Evolutionary conservation across 1,284 basidiomycete genomes (phyloP).

Genomic region (Rhizoctonia solani): DNA sequence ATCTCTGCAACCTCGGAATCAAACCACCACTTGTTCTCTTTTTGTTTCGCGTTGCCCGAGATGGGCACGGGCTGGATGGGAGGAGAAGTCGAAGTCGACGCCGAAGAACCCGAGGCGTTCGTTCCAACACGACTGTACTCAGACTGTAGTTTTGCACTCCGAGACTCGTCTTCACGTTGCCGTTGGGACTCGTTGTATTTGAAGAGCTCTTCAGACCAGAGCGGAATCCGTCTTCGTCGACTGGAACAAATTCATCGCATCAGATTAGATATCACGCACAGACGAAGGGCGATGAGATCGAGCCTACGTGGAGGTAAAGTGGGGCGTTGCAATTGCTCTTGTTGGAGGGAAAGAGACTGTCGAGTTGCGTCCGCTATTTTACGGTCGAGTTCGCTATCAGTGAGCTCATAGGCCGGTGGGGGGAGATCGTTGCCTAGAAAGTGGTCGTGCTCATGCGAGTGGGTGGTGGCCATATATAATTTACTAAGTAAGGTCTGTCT

Average conservation of each 20-base stretch:
- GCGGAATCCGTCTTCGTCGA: slow-evolving; percentile 33
- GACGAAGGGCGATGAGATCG: background rate
- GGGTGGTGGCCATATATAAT: background rate
- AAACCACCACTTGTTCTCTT: slow-evolving; percentile 16
- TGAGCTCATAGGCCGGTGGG: slow-evolving; percentile 38
- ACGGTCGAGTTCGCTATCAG: slow-evolving; percentile 34
- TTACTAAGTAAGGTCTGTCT: too few relatives aligned
- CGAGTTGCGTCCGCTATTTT: slow-evolving; percentile 36
- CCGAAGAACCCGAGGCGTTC: background rate
- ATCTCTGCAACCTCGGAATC: background rate
- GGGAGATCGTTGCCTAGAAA: slow-evolving; percentile 20
- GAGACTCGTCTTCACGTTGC: background rate
- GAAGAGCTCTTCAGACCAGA: slow-evolving; percentile 34
- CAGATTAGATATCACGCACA: too few relatives aligned
- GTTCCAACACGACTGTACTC: slow-evolving; percentile 12
- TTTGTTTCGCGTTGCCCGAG: slow-evolving; percentile 10
- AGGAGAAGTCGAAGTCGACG: slow-evolving; percentile 18
- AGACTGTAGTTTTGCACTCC: slow-evolving; percentile 25
- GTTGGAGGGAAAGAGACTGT: slow-evolving; percentile 25
- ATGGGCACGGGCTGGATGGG: background rate
- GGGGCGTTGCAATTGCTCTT: background rate
- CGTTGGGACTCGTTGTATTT: background rate
- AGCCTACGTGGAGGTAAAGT: slow-evolving; percentile 18
- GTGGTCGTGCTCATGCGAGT: slow-evolving; percentile 8
- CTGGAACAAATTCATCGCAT: background rate